Base-by-base conservation (phyloP, 139 green algal genomes). In the Coelastrella sp. region DNA sequence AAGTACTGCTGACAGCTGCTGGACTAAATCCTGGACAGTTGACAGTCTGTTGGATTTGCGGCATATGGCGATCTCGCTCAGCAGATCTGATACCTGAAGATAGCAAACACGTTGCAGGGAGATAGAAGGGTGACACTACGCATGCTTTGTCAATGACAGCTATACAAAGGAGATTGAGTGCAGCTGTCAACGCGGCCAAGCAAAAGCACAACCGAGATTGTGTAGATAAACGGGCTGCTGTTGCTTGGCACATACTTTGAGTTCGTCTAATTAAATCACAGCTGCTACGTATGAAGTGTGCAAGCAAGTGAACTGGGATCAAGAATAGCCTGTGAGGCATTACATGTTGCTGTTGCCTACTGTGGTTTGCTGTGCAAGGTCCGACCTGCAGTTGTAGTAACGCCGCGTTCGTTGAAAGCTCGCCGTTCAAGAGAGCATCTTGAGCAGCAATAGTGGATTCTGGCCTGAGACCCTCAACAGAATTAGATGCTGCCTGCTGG, bases 361-460 rank as follows among this genome's bases (percentile, higher is more conserved):
- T n/a, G n/a, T n/a, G n/a, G n/a, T n/a, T n/a, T n/a, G n/a, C n/a
- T n/a, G n/a, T n/a, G n/a, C n/a, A n/a, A n/a, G n/a, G n/a, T n/a
- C n/a, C n/a, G 30, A 85, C 79, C 79, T 85, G 79, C 60, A 93
- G 67, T 45, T 89, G 66, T 60, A 93, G 68, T 51, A 93, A 79
- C 34, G 53, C 79, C 40, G 86, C 86, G 15, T 91, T 82, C 2
- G 84, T 88, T 27, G 73, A 76, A 27, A 86, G 40, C 45, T 89
- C 63, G 25, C 64, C 60, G 21, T 38, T 67, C 11, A 85, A 43
- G 9, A 85, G 63, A 4, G 62, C 79, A 17, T 74, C 40, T 41
- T 84, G 27, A 13, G 51, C 53, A 8, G 51, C 75, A 9, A 9
- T 41, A 32, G 79, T 63, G 27, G 60, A n/a, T 9, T 59, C 79